These are phyloP conservation scores for Nakazawaea populi DNA, from an alignment of 805 yeast species.

Conservation along the genomic window DNA sequence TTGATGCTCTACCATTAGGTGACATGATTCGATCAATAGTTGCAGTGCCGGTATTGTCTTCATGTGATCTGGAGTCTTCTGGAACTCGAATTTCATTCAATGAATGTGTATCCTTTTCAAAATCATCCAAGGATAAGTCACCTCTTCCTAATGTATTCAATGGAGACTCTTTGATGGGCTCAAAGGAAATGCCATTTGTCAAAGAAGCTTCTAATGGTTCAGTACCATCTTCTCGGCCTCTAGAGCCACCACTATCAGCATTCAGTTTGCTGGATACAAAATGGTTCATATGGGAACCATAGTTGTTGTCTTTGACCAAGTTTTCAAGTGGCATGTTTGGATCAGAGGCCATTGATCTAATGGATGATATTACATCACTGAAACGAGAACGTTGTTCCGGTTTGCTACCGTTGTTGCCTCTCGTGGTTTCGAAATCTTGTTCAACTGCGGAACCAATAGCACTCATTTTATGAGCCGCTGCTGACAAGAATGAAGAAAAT, in stretches of 20 bases:
- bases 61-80: not conserved
- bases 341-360: not conserved
- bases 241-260: not conserved
- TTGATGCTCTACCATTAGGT: constrained; percentile 1
- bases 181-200: constrained; percentile 35
- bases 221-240: too few relatives aligned
- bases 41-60: not conserved
- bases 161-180: constrained; percentile 40
- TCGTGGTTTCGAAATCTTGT: not conserved
- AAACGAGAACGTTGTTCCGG: not conserved
- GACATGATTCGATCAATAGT: constrained; percentile 2
- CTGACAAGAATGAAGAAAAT: constrained; percentile 36
- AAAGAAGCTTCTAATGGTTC: not conserved
- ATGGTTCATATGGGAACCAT: not conserved
- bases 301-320: not conserved
- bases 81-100: too few relatives aligned
- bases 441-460: not conserved
- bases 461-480: constrained; percentile 29
- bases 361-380: not conserved
- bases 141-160: constrained; percentile 46
- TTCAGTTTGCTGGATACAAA: not conserved
- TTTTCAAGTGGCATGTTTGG: not conserved
- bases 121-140: constrained; percentile 30
- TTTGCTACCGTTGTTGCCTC: not conserved
- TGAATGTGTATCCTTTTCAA: constrained; percentile 10